These are phyloP conservation scores for Circinella minor DNA, from an alignment of 371 early-diverging fungal genomes.

Conservation along the genomic window DNA sequence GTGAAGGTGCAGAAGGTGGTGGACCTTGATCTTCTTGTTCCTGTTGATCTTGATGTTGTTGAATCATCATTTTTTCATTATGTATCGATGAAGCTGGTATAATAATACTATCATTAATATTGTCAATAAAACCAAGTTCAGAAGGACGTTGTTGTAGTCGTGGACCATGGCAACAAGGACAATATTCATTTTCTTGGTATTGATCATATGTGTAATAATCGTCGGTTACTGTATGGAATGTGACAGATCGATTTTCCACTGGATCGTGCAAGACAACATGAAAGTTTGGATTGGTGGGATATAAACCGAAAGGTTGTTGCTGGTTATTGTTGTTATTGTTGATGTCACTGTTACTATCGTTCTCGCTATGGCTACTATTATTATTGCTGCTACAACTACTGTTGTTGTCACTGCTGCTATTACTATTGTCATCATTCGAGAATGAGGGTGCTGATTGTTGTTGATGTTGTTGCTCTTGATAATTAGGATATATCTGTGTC, in stretches of 20 bases:
- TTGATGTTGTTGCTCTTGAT: slow-evolving; percentile 7
- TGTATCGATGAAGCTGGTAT: neutral
- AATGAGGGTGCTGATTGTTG: too few species aligned
- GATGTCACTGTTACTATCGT: neutral
- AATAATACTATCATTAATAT: too few species aligned
- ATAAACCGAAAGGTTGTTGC: slow-evolving; percentile 1
- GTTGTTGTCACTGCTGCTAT: neutral
- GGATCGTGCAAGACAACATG: slow-evolving; percentile 10
- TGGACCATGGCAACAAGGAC: neutral
- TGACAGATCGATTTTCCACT: slow-evolving; percentile 9
- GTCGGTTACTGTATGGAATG: slow-evolving; percentile 10
- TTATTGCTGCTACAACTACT: neutral
- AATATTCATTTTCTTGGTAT: slow-evolving; percentile 2
- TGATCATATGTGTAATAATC: neutral
- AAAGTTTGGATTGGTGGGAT: slow-evolving; percentile 7
- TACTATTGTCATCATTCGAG: neutral
- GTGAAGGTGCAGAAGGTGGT: slow-evolving; percentile 3
- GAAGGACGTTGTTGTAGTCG: neutral
- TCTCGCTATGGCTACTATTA: neutral
- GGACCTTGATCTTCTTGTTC: neutral
- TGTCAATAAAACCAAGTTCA: neutral
- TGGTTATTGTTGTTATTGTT: neutral
- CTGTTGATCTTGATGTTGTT: neutral
- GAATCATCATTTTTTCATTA: neutral
- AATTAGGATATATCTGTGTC: slow-evolving; percentile 45